A percentile compares a stretch with the other conserved stretches of the same genome.
phyloP scores from a whole-genome alignment of 2,329 filamentous ascomycete genomes.

The Venturia oleaginea region DNA sequence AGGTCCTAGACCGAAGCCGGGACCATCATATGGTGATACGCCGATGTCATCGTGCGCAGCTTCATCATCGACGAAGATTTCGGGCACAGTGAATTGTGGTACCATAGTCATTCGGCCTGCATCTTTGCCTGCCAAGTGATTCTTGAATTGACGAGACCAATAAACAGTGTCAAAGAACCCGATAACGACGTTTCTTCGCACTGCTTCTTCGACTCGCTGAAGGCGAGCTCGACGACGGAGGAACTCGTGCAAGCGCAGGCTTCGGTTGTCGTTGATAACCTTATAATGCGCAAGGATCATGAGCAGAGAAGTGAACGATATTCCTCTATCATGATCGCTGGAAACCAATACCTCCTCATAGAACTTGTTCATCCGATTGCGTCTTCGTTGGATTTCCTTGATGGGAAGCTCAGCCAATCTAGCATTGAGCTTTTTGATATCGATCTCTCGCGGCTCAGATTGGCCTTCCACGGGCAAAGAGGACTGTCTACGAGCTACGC shows the following conservation, averaged over 20 bases:
- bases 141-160: conserved; percentile 76
- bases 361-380: conserved; percentile 82
- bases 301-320: conserved; percentile 82
- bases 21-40: conserved; percentile 1
- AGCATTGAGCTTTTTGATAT: conserved; percentile 65
- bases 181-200: conserved; percentile 78
- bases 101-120: conserved; percentile 67
- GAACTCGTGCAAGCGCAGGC: conserved; percentile 88
- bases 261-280: conserved; percentile 96
- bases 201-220: conserved; percentile 90
- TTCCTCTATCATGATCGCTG: conserved; percentile 79
- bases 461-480: conserved; percentile 38
- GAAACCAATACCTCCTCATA: conserved; percentile 95
- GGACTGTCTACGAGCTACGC: conserved; percentile 46
- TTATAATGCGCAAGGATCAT: conserved; percentile 98
- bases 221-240: conserved; percentile 79
- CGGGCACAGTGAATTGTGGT: conserved; percentile 74
- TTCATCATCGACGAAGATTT: conserved; percentile 82
- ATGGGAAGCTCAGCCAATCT: conserved; percentile 68
- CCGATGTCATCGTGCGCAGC: conserved; percentile 25
- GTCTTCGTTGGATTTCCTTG: conserved; percentile 60
- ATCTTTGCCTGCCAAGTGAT: conserved; percentile 61
- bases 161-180: conserved; percentile 95
- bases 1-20: conserved; percentile 2
- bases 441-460: conserved; percentile 41